A percentile compares a stretch with the other conserved stretches of the same genome.
Evolutionary conservation across 2,329 filamentous ascomycete species (phyloP).

Genomic region (Aspergillus sp.): DNA sequence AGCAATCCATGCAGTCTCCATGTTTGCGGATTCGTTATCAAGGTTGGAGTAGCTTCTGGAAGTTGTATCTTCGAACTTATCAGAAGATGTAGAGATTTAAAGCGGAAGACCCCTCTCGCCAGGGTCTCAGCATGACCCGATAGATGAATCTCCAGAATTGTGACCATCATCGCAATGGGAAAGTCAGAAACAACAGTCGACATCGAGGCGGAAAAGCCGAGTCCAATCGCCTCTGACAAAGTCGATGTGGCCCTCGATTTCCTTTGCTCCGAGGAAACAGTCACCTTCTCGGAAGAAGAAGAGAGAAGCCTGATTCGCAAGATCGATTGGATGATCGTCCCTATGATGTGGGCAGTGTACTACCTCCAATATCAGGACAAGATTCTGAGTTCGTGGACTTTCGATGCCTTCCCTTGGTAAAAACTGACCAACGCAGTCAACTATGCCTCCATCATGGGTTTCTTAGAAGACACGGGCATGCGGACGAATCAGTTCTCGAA

Average conservation of each 20-base stretch:
- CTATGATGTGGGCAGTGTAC: constrained; percentile 52
- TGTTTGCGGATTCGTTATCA: background rate
- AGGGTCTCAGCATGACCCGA: no score
- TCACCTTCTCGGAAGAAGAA: constrained; percentile 25
- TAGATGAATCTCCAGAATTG: background rate
- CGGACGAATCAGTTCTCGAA: constrained; percentile 59
- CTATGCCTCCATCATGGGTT: constrained; percentile 59
- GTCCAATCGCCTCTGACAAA: constrained; percentile 16
- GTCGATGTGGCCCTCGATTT: constrained; percentile 38
- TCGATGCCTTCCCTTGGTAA: constrained; percentile 52
- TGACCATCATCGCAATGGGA: background rate
- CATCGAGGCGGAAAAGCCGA: constrained; percentile 15
- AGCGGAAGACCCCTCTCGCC: background rate
- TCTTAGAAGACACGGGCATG: constrained; percentile 53
- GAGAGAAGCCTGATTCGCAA: constrained; percentile 33
- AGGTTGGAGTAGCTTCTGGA: background rate
- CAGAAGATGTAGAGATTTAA: background rate
- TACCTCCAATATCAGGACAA: constrained; percentile 63
- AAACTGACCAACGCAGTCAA: constrained; percentile 45
- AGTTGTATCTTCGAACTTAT: background rate
- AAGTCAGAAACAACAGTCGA: constrained; percentile 6
- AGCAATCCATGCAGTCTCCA: background rate
- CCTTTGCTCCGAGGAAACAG: constrained; percentile 26
- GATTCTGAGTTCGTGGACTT: constrained; percentile 40
- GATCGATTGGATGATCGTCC: constrained; percentile 48